phyloP scores from a whole-genome alignment of 2,329 filamentous ascomycete species.

The Ustilaginoidea virens region DNA sequence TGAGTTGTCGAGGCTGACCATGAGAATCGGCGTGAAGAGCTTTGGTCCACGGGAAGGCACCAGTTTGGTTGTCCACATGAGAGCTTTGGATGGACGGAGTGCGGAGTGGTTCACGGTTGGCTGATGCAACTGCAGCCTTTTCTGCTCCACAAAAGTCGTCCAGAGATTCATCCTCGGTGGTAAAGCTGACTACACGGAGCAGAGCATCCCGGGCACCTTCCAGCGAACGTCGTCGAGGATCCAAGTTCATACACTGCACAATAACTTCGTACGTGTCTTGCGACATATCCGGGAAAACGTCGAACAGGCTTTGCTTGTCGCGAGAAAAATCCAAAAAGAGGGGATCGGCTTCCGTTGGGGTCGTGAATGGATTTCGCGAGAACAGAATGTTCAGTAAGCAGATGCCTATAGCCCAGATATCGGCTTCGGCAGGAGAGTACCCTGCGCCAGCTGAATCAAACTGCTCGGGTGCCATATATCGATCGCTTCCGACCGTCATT shows the following conservation, averaged over 20 bases:
- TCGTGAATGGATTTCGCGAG: constrained; percentile 89
- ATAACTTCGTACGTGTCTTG: constrained; percentile 95
- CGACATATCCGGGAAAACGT: constrained; percentile 97
- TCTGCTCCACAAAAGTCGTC: constrained; percentile 89
- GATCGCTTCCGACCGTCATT: constrained; percentile 87
- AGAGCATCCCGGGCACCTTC: constrained; percentile 64
- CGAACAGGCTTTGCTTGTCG: constrained; percentile 91
- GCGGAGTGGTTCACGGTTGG: constrained; percentile 86
- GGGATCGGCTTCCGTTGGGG: constrained; percentile 77
- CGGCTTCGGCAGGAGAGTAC: constrained; percentile 84
- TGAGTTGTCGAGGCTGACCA: constrained; percentile 62
- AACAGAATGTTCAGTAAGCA: constrained; percentile 94
- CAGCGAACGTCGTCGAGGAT: constrained; percentile 78
- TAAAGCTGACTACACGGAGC: constrained; percentile 72
- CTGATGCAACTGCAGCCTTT: constrained; percentile 60
- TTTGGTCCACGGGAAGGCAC: constrained; percentile 90
- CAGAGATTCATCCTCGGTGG: constrained; percentile 75
- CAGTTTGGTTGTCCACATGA: constrained; percentile 46
- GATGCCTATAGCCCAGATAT: constrained; percentile 95
- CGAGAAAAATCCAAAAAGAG: constrained; percentile 86
- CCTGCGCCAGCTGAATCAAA: constrained; percentile 78
- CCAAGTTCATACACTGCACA: constrained; percentile 76
- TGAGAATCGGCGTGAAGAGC: constrained; percentile 64
- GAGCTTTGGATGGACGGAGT: constrained; percentile 91
- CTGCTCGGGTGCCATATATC: constrained; percentile 98